Conservation (phyloP, 306 rosid species). For the Fagus sylvatica region DNA sequence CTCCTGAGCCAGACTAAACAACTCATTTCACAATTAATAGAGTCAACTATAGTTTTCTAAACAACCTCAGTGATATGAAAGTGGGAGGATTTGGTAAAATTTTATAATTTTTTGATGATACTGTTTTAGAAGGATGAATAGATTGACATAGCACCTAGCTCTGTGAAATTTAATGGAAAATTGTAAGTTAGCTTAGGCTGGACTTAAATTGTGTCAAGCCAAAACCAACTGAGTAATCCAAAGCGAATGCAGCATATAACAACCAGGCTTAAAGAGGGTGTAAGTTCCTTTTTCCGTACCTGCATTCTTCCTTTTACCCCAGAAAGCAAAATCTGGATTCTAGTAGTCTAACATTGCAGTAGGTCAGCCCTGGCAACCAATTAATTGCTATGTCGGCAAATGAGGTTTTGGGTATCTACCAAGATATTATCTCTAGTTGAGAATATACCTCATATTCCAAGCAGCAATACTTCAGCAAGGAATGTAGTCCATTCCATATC, state of each 20-base stretch:
- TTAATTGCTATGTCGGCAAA: conserved; percentile 24
- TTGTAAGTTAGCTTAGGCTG: too few relatives aligned
- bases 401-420: conserved; percentile 30
- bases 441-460: conserved; percentile 30
- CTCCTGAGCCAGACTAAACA: background rate
- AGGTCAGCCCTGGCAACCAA: conserved; percentile 22
- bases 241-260: background rate
- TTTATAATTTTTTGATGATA: too few relatives aligned
- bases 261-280: background rate
- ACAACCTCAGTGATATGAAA: background rate
- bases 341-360: conserved; percentile 8
- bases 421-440: conserved; percentile 25
- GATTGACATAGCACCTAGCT: too few relatives aligned
- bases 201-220: background rate
- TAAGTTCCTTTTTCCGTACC: background rate
- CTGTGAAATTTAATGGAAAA: too few relatives aligned
- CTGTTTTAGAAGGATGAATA: too few relatives aligned
- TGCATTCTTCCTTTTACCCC: background rate
- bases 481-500: conserved; percentile 14
- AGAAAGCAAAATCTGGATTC: conserved; percentile 5
- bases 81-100: too few relatives aligned
- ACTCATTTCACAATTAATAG: background rate
- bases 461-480: conserved; percentile 11
- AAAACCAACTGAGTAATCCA: background rate
- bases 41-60: background rate